Evolutionary conservation across 352 stramenopile genomes (phyloP), one percentile per base, ranked within the genome.

Genomic region (Phytophthora hibernalis): DNA sequence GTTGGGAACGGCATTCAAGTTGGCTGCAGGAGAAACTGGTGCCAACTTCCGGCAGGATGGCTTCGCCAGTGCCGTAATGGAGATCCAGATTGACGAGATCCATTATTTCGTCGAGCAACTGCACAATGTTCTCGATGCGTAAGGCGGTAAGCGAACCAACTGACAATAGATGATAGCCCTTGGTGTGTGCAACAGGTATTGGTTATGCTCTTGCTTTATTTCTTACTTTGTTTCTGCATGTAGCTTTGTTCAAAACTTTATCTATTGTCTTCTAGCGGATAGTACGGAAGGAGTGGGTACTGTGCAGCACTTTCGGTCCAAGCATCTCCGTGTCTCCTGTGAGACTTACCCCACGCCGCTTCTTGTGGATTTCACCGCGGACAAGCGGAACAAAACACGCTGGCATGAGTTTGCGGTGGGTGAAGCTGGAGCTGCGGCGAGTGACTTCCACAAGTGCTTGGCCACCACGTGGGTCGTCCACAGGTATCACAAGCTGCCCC

Each of bases 61-160:
- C 55, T 99, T 99, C 72, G 95, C 98, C 58, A 97, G 89, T 52
- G 95, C 97, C 37, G 95, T 98, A 4, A 96, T 99, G 60, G 95
- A 99, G 81, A 97, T 99, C 48, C 84, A 92, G 57, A 96, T 89
- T 50, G 86, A 96, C 48, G 90, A 98, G 76, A 97, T 98, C 54
- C 92, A 98, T 67, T 94, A 93, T 70, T 99, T 99, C 74, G 87
- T 98, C 65, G 96, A 99, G 76, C 93, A 98, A 60, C 76, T 99
- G 8, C 93, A 98, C 82, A 98, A 95, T 65, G 81, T 94, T 20
- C 72, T 97, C 12, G 89, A 97, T 64, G 87, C 87, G 9, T 95
- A 89, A 75, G 56, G 16, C 24, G 48, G 48, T 65, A 66, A 61
- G 56, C 47, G 38, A 56, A 61, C 24, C 37, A 54, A 61, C 6